Conservation (phyloP, 2,329 filamentous ascomycete species). For the Penicillium sumatraense region DNA sequence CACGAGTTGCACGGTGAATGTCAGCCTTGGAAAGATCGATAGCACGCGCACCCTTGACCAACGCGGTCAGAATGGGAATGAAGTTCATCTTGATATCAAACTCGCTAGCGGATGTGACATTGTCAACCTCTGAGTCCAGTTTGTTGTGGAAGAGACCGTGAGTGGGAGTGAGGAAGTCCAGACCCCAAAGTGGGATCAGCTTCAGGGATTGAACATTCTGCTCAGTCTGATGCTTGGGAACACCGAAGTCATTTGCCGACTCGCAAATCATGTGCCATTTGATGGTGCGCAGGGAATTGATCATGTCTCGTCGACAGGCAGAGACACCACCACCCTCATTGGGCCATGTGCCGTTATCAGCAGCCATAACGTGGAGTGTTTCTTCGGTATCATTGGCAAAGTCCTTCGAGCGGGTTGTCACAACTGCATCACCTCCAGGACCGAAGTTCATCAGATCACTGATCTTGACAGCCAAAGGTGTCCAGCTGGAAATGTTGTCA, state of each 20-base stretch:
- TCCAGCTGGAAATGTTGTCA: slow-evolving; percentile 58
- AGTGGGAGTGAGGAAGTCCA: slow-evolving; percentile 57
- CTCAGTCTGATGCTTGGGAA: slow-evolving; percentile 61
- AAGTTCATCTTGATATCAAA: slow-evolving; percentile 59
- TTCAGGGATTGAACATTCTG: slow-evolving; percentile 60
- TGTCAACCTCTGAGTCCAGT: slow-evolving; percentile 56
- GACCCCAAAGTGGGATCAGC: slow-evolving; percentile 59
- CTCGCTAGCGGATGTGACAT: slow-evolving; percentile 50
- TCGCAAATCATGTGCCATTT: slow-evolving; percentile 61
- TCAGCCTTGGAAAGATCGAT: slow-evolving; percentile 48
- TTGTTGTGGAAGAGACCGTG: slow-evolving; percentile 61
- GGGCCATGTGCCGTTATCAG: slow-evolving; percentile 59
- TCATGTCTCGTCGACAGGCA: slow-evolving; percentile 59
- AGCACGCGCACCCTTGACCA: slow-evolving; percentile 57
- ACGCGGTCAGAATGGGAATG: slow-evolving; percentile 55
- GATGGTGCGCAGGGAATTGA: slow-evolving; percentile 59
- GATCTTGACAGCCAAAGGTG: slow-evolving; percentile 55
- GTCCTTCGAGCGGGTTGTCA: slow-evolving; percentile 55
- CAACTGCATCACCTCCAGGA: slow-evolving; percentile 57
- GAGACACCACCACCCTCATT: slow-evolving; percentile 60
- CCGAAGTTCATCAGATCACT: slow-evolving; percentile 58
- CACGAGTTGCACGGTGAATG: slow-evolving; percentile 52
- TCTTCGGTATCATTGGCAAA: slow-evolving; percentile 55
- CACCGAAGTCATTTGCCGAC: slow-evolving; percentile 60
- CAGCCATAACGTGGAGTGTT: slow-evolving; percentile 57